Percentiles rank a stretch among this genome's conserved stretches.
Conservation (phyloP, 495 filamentous ascomycete species). For the Extremus antarcticus region DNA sequence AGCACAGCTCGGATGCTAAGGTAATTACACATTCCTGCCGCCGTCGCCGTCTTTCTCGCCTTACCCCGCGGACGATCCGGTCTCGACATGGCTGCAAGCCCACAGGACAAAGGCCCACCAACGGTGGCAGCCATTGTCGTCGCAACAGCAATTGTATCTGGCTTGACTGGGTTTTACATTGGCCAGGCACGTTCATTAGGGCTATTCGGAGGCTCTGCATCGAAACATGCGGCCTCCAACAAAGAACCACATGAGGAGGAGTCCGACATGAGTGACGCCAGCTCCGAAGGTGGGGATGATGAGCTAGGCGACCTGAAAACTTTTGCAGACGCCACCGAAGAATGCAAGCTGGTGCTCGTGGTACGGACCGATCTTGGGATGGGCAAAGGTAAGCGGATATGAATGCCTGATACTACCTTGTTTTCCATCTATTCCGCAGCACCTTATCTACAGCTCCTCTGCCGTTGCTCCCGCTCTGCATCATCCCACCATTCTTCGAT, state of each 20-base stretch:
- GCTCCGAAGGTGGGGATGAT: constrained; percentile 20
- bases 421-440: background rate
- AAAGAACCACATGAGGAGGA: constrained; percentile 12
- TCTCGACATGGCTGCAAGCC: constrained; percentile 8
- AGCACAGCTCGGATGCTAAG: background rate
- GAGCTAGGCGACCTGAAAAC: constrained; percentile 23
- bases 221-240: background rate
- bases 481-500: background rate
- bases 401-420: background rate
- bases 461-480: background rate
- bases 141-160: constrained; percentile 30
- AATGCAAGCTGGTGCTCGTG: constrained; percentile 88
- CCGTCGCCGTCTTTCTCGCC: background rate
- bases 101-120: constrained; percentile 27
- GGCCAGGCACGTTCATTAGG: constrained; percentile 34
- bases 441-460: background rate
- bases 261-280: constrained; percentile 17
- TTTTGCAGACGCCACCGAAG: constrained; percentile 46
- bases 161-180: constrained; percentile 31
- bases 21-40: background rate
- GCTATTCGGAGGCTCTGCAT: constrained; percentile 21
- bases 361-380: constrained; percentile 91
- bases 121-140: constrained; percentile 29
- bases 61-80: background rate
- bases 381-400: constrained; percentile 63